Percentiles rank a stretch among this genome's conserved stretches.
These are phyloP conservation scores for Hibiscus trionum DNA, from an alignment of 345 rosid species.

Conservation along the genomic window DNA sequence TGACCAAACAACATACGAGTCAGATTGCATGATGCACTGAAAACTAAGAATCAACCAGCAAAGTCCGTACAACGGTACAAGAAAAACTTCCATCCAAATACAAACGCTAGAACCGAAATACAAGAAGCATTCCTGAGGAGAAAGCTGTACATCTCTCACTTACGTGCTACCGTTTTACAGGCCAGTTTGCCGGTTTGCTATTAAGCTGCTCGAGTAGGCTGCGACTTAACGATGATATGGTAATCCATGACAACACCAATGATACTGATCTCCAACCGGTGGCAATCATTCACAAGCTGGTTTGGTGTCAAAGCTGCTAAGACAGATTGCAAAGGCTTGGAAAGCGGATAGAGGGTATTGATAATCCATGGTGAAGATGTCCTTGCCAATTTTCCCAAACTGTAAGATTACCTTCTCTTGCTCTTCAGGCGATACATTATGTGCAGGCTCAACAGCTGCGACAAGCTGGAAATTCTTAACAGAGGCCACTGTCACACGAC, in stretches of 20 bases:
- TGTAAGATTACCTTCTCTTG: constrained; percentile 81
- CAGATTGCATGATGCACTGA: constrained; percentile 7
- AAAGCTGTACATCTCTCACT: neutral
- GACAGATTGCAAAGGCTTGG: constrained; percentile 86
- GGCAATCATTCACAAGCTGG: constrained; percentile 67
- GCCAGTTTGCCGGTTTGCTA: neutral
- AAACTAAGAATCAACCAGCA: too few species aligned
- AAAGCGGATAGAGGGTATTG: constrained; percentile 82
- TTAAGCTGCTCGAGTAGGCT: neutral
- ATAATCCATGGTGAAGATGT: constrained; percentile 95
- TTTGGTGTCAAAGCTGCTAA: constrained; percentile 95
- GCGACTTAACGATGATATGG: neutral
- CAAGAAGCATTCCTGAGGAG: constrained; percentile 1
- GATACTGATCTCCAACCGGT: neutral
- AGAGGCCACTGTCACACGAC: constrained; percentile 95
- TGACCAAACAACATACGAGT: constrained; percentile 13
- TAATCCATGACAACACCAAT: constrained; percentile 1
- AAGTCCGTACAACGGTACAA: neutral
- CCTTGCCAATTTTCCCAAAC: constrained; percentile 89
- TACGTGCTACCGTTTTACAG: neutral
- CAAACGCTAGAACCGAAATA: neutral
- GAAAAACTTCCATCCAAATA: neutral
- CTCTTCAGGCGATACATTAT: constrained; percentile 47
- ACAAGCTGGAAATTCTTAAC: constrained; percentile 95
- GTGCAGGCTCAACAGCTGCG: constrained; percentile 55